phyloP scores from a whole-genome alignment of 148 eudicot genomes.

The Rhododendron henanense region DNA sequence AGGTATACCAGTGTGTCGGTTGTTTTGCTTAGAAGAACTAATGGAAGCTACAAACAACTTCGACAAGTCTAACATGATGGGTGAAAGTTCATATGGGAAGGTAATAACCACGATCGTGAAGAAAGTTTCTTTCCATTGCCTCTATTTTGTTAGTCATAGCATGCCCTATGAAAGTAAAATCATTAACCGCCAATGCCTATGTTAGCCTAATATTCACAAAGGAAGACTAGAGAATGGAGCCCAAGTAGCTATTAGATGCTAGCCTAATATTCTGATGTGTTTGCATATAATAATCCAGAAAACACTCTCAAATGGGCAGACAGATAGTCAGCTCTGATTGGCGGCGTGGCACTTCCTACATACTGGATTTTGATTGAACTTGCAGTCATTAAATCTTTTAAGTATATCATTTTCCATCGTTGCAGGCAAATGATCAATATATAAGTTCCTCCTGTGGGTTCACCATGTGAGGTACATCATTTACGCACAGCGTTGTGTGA shows the following conservation, averaged over 20 bases:
- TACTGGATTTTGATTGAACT: slow-evolving; percentile 15
- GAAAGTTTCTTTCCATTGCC: neutral
- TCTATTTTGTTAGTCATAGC: neutral
- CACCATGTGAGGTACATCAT: no score
- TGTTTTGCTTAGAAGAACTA: slow-evolving; percentile 55
- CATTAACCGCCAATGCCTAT: neutral
- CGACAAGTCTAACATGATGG: slow-evolving; percentile 40
- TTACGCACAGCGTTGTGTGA: no score
- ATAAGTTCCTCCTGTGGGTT: no score
- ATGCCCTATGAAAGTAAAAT: neutral
- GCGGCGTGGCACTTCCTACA: slow-evolving; percentile 67
- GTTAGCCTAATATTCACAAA: slow-evolving; percentile 24
- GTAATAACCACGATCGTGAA: slow-evolving; percentile 20
- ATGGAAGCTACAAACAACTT: slow-evolving; percentile 66
- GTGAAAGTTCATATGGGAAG: slow-evolving; percentile 73
- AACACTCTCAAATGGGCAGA: slow-evolving; percentile 55
- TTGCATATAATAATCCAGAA: slow-evolving; percentile 29
- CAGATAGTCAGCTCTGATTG: slow-evolving; percentile 49
- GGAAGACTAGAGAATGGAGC: slow-evolving; percentile 61
- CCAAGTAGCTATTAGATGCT: slow-evolving; percentile 54
- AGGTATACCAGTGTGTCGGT: slow-evolving; percentile 43
- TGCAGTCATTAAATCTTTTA: neutral
- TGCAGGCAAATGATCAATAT: slow-evolving; percentile 48
- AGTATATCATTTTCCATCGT: neutral
- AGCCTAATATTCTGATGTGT: neutral